A percentile compares a stretch with the other conserved stretches of the same genome.
Evolutionary conservation across 176 grass and related monocot genomes (phyloP).

Genomic region (Rhynchospora breviuscula): DNA sequence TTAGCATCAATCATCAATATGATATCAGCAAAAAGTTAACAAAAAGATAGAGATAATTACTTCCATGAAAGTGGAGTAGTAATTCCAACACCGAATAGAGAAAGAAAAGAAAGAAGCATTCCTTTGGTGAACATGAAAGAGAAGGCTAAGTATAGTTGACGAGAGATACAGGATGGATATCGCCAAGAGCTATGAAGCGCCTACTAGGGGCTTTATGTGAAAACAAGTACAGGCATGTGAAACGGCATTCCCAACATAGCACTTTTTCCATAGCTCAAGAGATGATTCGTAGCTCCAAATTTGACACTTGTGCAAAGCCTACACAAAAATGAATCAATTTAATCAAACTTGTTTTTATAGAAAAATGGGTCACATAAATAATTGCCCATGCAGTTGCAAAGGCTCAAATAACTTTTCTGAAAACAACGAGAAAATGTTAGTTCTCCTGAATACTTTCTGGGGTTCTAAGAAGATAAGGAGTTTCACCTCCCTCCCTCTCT

Average conservation of each 20-base stretch:
- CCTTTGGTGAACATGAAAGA: slow-evolving; percentile 41
- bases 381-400: not conserved
- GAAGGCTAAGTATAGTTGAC: slow-evolving; percentile 78
- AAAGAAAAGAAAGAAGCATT: slow-evolving; percentile 42
- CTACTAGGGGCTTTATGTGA: slow-evolving; percentile 57
- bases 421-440: not conserved
- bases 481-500: not conserved
- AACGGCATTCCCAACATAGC: slow-evolving; percentile 34
- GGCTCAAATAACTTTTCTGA: not conserved
- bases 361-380: not conserved
- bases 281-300: slow-evolving; percentile 36
- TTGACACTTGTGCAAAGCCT: slow-evolving; percentile 45
- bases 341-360: not conserved
- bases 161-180: slow-evolving; percentile 48
- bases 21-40: not conserved
- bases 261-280: slow-evolving; percentile 70
- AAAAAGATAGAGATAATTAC: slow-evolving; percentile 9
- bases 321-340: not conserved
- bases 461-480: not conserved
- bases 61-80: slow-evolving; percentile 46
- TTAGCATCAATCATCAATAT: slow-evolving; percentile 2
- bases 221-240: slow-evolving; percentile 36
- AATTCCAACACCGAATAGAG: slow-evolving; percentile 42
- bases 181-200: slow-evolving; percentile 40
- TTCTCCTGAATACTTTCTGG: not conserved